A percentile compares a stretch with the other conserved stretches of the same genome.
Evolutionary conservation across 495 filamentous ascomycete species (phyloP).

Genomic region (Letharia lupina): DNA sequence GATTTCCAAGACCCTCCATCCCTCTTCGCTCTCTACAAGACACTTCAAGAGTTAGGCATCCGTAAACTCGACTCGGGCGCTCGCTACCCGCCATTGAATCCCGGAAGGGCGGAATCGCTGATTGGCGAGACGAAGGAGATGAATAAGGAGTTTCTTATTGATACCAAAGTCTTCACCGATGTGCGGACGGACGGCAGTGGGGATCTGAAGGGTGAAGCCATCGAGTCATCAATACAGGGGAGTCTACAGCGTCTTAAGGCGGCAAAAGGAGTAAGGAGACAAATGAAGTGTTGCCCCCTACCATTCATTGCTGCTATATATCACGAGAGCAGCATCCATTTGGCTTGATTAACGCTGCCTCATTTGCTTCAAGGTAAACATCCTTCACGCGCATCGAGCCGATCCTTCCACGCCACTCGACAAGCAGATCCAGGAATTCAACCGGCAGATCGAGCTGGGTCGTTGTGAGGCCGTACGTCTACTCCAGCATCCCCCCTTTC

Average conservation of each 20-base stretch:
- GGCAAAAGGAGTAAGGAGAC: too few relatives aligned
- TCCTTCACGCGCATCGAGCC: constrained; percentile 31
- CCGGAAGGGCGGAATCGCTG: constrained; percentile 37
- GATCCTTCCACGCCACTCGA: constrained; percentile 32
- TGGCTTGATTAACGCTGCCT: too few relatives aligned
- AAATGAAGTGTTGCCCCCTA: too few relatives aligned
- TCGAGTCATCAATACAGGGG: not conserved
- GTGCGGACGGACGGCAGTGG: constrained; percentile 4
- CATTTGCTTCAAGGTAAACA: constrained; percentile 27
- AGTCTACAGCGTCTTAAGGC: constrained; percentile 16
- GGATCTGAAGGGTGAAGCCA: not conserved
- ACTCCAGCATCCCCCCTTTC: not conserved
- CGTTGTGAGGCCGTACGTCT: constrained; percentile 28
- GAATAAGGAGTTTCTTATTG: constrained; percentile 31
- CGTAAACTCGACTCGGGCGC: constrained; percentile 37
- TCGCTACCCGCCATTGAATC: constrained; percentile 37
- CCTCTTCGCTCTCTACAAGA: constrained; percentile 27
- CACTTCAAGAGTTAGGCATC: constrained; percentile 29
- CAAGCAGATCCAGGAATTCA: constrained; percentile 29
- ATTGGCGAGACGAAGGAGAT: constrained; percentile 33
- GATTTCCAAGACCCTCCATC: constrained; percentile 22
- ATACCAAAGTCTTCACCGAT: constrained; percentile 35
- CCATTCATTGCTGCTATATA: too few relatives aligned
- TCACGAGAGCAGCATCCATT: too few relatives aligned
- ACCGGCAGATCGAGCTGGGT: constrained; percentile 28